Conservation (phyloP, 352 stramenopile species). For the Phytophthora tentaculata region DNA sequence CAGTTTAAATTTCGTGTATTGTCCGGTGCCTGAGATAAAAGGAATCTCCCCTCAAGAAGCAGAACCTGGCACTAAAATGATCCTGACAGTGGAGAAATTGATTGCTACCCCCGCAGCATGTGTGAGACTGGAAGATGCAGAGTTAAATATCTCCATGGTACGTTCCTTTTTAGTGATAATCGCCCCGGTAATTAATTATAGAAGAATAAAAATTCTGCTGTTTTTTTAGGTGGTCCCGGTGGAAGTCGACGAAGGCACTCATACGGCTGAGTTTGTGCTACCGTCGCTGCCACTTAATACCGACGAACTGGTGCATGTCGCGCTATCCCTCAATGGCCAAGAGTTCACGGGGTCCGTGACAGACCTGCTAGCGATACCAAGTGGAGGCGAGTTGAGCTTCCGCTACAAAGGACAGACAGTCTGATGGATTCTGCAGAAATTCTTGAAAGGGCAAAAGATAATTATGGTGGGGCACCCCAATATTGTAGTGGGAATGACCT, state of each 20-base stretch:
- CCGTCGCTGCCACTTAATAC: conserved; percentile 29
- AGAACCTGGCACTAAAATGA: conserved; percentile 31
- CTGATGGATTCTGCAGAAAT: too few species aligned
- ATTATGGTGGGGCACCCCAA: too few species aligned
- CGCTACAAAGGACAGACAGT: conserved; percentile 16
- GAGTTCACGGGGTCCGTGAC: conserved; percentile 28
- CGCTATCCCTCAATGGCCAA: conserved; percentile 45
- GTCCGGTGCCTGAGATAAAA: conserved; percentile 20
- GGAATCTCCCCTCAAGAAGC: conserved; percentile 25
- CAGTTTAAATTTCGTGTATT: conserved; percentile 29
- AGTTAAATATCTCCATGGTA: conserved; percentile 34
- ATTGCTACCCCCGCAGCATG: conserved; percentile 26
- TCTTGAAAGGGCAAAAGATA: too few species aligned
- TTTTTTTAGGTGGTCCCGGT: conserved; percentile 35
- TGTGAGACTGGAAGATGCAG: conserved; percentile 22
- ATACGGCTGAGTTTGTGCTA: conserved; percentile 35
- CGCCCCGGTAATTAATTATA: too few species aligned
- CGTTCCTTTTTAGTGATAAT: too few species aligned
- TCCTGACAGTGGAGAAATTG: conserved; percentile 26
- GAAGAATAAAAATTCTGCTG: too few species aligned
- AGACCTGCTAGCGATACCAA: background rate
- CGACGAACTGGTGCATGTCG: conserved; percentile 28
- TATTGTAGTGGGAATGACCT: too few species aligned
- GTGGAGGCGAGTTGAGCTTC: conserved; percentile 10
- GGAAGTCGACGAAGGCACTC: conserved; percentile 27